A percentile compares a stretch with the other conserved stretches of the same genome.
Evolutionary conservation across 441 rosid genomes (phyloP).

Genomic region (Euphorbia corollata): DNA sequence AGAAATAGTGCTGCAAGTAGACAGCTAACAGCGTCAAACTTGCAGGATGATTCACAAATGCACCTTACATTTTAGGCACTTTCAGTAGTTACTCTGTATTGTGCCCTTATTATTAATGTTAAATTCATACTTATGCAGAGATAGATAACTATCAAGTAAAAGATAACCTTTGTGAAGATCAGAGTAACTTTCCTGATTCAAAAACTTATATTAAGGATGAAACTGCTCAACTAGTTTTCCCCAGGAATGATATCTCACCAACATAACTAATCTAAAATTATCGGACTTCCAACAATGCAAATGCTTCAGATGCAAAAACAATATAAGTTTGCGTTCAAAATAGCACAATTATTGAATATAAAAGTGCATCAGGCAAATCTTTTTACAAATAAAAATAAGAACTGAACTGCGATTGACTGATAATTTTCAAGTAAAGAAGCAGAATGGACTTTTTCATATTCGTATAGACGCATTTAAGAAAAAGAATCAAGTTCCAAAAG

Average conservation of each 20-base stretch:
- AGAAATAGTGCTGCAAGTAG: neutral
- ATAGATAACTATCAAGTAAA: neutral
- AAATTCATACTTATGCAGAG: neutral
- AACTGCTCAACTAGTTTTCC: neutral
- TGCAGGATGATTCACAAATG: neutral
- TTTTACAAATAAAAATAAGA: neutral
- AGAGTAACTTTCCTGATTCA: constrained; percentile 3
- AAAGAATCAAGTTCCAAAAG: neutral
- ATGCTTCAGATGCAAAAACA: neutral
- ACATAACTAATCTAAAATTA: neutral
- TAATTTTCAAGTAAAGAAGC: neutral
- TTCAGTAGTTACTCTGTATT: neutral
- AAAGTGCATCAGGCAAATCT: neutral
- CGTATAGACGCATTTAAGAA: neutral
- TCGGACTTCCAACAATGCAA: neutral
- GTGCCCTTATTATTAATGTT: neutral
- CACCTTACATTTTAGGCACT: neutral
- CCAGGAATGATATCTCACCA: neutral
- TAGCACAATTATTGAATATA: no score
- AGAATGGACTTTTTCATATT: neutral
- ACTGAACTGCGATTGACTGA: neutral
- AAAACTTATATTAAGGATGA: neutral
- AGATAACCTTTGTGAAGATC: neutral
- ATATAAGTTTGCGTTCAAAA: neutral
- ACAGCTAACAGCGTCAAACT: neutral